These are phyloP conservation scores for Trametes pubescens DNA, from an alignment of 1,284 basidiomycete genomes.

Conservation along the genomic window DNA sequence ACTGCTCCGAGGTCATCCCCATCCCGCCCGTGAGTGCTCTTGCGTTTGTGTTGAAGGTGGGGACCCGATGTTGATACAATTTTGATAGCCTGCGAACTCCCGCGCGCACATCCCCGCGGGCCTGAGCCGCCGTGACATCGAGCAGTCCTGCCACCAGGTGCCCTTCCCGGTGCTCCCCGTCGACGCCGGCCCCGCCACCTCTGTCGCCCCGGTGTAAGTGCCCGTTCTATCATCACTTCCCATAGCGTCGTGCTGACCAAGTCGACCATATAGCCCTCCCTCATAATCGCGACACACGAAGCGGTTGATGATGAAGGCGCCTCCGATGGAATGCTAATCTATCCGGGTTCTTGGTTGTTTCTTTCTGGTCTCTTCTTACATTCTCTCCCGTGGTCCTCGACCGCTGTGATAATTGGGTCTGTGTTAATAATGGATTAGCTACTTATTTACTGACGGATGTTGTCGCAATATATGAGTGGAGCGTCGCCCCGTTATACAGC, in stretches of 20 bases:
- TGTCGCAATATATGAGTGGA: not conserved
- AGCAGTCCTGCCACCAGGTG: conserved; percentile 27
- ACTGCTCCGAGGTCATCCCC: conserved; percentile 37
- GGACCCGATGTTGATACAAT: not conserved
- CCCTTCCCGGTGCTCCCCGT: conserved; percentile 32
- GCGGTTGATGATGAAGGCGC: too few relatives aligned
- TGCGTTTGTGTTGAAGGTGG: not conserved
- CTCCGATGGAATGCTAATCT: not conserved
- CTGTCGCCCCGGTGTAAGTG: conserved; percentile 29
- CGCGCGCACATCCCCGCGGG: conserved; percentile 27
- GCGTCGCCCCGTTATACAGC: not conserved
- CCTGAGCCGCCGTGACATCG: conserved; percentile 27
- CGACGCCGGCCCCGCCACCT: conserved; percentile 30
- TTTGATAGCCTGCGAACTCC: conserved; percentile 8
- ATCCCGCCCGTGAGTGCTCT: conserved; percentile 11
- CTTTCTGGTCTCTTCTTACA: not conserved
- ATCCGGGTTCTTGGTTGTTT: not conserved
- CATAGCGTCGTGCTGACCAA: not conserved
- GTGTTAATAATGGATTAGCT: not conserved
- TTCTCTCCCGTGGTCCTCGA: not conserved
- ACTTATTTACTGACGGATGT: not conserved
- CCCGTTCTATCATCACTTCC: not conserved
- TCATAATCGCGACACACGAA: conserved; percentile 5
- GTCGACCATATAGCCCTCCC: conserved; percentile 11
- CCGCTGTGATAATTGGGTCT: not conserved